phyloP scores from a whole-genome alignment of 768 basidiomycete species.

The Mycena chlorophos region DNA sequence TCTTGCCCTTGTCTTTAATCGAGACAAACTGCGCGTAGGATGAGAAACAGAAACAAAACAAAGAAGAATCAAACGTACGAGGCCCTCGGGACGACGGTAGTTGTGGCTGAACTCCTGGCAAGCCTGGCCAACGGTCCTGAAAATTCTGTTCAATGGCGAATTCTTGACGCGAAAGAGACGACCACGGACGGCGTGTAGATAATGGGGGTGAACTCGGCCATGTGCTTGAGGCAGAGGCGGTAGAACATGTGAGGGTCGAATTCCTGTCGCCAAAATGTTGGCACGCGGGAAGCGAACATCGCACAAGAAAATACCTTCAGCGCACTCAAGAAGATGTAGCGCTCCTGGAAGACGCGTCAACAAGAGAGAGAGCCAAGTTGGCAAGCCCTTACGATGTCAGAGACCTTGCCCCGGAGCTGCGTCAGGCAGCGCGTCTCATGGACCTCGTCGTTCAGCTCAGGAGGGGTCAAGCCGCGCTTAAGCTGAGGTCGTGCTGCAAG shows the following conservation, averaged over 20 bases:
- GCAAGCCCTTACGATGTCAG: conserved; percentile 67
- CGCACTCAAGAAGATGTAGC: conserved; percentile 76
- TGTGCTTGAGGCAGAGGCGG: conserved; percentile 66
- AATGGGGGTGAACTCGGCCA: conserved; percentile 72
- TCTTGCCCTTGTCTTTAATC: conserved; percentile 80
- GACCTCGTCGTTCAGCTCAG: conserved; percentile 49
- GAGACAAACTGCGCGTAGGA: conserved; percentile 62
- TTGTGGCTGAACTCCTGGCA: conserved; percentile 82
- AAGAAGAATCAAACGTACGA: conserved; percentile 44
- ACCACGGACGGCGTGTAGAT: conserved; percentile 84
- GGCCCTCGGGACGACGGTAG: conserved; percentile 71
- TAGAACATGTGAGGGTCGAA: conserved; percentile 79
- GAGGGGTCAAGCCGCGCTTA: conserved; percentile 61
- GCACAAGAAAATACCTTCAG: conserved; percentile 45
- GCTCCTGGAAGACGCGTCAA: neutral
- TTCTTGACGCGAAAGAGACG: neutral
- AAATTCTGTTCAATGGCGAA: neutral
- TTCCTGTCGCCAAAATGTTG: conserved; percentile 35
- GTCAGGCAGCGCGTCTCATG: conserved; percentile 61
- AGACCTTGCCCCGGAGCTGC: conserved; percentile 77
- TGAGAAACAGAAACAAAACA: conserved; percentile 19
- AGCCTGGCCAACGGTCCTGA: conserved; percentile 66
- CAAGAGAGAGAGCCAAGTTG: neutral
- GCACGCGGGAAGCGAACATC: neutral
- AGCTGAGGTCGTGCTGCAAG: conserved; percentile 42